Evolutionary conservation across 2,329 filamentous ascomycete genomes (phyloP).

Genomic region (Daldinia sp.): DNA sequence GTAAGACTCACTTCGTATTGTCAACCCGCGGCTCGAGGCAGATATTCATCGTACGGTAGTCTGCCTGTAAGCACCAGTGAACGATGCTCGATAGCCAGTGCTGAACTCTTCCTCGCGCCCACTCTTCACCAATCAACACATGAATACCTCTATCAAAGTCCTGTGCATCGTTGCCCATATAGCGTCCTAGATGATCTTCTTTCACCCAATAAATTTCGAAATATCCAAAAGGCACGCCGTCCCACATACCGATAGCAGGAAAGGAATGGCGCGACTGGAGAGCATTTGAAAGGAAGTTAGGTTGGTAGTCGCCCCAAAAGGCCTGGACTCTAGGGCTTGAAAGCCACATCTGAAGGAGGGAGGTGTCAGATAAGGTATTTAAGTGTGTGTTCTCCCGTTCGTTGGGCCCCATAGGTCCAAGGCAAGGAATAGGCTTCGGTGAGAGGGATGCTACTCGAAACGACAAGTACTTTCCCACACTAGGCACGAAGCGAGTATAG

Average conservation of each 20-base stretch:
- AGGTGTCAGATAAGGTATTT: constrained; percentile 58
- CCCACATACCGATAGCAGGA: constrained; percentile 91
- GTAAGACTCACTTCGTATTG: constrained; percentile 77
- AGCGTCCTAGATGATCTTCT: constrained; percentile 79
- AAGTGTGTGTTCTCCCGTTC: constrained; percentile 54
- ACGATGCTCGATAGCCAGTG: constrained; percentile 85
- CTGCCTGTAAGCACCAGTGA: constrained; percentile 83
- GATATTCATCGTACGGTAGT: constrained; percentile 82
- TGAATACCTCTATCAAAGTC: constrained; percentile 92
- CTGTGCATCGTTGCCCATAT: constrained; percentile 70
- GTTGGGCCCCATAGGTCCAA: constrained; percentile 62
- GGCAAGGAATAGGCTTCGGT: constrained; percentile 67
- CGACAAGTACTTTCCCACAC: constrained; percentile 82
- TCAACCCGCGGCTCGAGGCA: constrained; percentile 91
- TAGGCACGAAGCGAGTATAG: constrained; percentile 87
- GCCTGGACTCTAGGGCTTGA: constrained; percentile 80
- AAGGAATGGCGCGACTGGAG: constrained; percentile 79
- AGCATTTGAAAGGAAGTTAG: constrained; percentile 71
- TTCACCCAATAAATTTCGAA: constrained; percentile 99
- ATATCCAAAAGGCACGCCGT: constrained; percentile 93
- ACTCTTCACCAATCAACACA: constrained; percentile 89
- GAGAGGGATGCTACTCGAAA: constrained; percentile 84
- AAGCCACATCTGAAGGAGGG: constrained; percentile 85
- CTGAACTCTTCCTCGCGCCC: constrained; percentile 82
- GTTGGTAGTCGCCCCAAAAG: constrained; percentile 80